Evolutionary conservation across 495 filamentous ascomycete genomes (phyloP), one percentile per base, ranked within the genome.

Genomic region (Penicillium salamii): DNA sequence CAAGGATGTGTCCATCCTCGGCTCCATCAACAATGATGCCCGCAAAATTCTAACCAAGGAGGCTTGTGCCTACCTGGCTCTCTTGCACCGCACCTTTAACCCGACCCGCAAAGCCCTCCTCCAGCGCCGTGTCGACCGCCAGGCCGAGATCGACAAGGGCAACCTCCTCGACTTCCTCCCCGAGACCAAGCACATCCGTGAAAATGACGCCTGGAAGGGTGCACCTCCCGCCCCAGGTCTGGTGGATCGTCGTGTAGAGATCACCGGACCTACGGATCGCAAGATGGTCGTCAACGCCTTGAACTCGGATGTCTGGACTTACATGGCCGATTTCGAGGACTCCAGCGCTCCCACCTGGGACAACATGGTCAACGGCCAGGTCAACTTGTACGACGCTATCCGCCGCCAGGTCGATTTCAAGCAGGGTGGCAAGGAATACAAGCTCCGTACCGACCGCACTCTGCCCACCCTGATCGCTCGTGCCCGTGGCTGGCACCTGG

Each of bases 271-370:
- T 0, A 97, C 93, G 3, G 93, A 97, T 71, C 81, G 95, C 51
- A 99, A 97, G 82, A 99, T 99, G 93, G 90, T 99, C 32, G 89
- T 99, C 47, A 99, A 99, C 71, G 93, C 93, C 5, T 62, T 99
- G 67, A 99, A 99, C 70, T 86, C 92, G 31, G 82, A 97, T 63
- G 95, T 97, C 15, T 99, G 89, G 90, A 97, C 93, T 23, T 99
- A 99, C 67, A 99, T 99, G 93, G 95, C 93, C 21, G 93, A 99
- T 75, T 93, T 99, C 49, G 93, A 99, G 75, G 93, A 99, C 68
- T 97, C 93, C 3, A 96, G 82, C 68, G 93, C 95, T 19, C 93
- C 93, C 24, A 97, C 93, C 19, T 99, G 93, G 93, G 90, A 96
- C 40, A 99, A 97, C 78, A 97, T 99, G 92, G 83, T 97, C 74